Evolutionary conservation across 495 filamentous ascomycete species (phyloP), one percentile per base, ranked within the genome.

Genomic region (Aspergillus incahuasiensis): DNA sequence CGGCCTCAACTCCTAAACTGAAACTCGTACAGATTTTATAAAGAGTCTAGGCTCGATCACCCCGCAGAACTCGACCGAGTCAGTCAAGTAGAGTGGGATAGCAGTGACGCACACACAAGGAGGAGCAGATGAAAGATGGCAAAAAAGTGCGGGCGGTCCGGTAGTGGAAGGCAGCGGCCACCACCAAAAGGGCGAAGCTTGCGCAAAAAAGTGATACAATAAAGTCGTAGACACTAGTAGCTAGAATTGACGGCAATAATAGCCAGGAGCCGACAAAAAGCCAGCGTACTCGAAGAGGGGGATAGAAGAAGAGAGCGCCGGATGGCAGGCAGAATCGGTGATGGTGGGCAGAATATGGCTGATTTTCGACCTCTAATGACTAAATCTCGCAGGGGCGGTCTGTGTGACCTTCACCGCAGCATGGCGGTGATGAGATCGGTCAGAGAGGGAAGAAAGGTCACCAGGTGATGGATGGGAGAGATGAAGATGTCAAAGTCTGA

Each of bases 361-460:
- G 32, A 35, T 35, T 35, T 35, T 35, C 32, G 32, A 35, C 32
- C 32, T 35, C 32, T 35, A 35, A 35, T 15, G 32, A 35, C 32
- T 35, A 35, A 35, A 35, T 69, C 64, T 70, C 59, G 63, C 54
- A 59, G 59, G 66, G 71, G 73, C 73, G 73, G 73, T 76, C 70
- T 73, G 71, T 35, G 32, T 35, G 32, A 35, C 32, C 68, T 72
- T 76, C 73, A 76, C 73, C 73, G 73, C 73, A 76, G 59, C 63
- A 73, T 73, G 73, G 72, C 70, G 72, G 72, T 74, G 73, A 74
- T 69, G 63, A 63, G 55, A 61, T 67, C 63, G 66, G 55, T 63
- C 59, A 66, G 53, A 20, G 30, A 40, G 25, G 47, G 43, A 35
- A 46, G 49, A 47, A 52, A 44, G 30, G 8, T 54, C 8, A 39